Base-by-base conservation (phyloP, 352 stramenopile genomes). In the Pythium phragmitis region DNA sequence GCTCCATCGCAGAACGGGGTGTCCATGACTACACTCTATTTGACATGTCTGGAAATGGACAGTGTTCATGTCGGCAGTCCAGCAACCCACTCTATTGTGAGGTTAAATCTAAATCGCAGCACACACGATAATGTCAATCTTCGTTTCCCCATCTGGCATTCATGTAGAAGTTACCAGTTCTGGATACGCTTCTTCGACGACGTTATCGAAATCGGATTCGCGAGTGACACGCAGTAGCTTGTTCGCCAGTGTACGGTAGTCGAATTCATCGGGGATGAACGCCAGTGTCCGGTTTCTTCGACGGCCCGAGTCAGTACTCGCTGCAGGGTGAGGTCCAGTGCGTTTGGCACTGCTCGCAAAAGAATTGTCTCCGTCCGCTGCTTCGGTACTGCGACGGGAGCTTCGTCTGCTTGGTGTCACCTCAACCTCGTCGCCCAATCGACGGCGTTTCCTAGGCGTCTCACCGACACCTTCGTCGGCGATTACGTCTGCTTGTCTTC, bases 391-490 rank as follows among this genome's bases (percentile, higher is more conserved):
- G 9, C 63, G 49, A n/a, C 63, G 63, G 41, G 55, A 65, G n/a
- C 63, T 69, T 41, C 63, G 34, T 60, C 63, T 42, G 16, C 55
- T 69, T 33, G 63, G 63, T 16, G 63, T 69, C 4, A 53, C 21
- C 4, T 70, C 57, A 17, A 21, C 4, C n/a, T 42, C 63, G 34
- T 63, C 65, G 48, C 37, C 50, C 4, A 56, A 0, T 46, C 65
- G 65, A 39, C 59, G 57, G 21, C 57, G 57, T 42, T 71, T 71
- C 45, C 52, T 46, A 30, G 65, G 65, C 5, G 65, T 71, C 7
- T 61, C 54, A 7, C 58, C 54, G 3, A 62, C 3, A 0, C 28
- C 53, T 17, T 7, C 34, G 5, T 21, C 5, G 14, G 12, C 48
- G 36, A 57, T 54, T 21, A 17, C 26, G 21, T 69, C 1, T 63